Conservation (phyloP, 768 basidiomycete species). For the Pilatotrama ljubarskyi region DNA sequence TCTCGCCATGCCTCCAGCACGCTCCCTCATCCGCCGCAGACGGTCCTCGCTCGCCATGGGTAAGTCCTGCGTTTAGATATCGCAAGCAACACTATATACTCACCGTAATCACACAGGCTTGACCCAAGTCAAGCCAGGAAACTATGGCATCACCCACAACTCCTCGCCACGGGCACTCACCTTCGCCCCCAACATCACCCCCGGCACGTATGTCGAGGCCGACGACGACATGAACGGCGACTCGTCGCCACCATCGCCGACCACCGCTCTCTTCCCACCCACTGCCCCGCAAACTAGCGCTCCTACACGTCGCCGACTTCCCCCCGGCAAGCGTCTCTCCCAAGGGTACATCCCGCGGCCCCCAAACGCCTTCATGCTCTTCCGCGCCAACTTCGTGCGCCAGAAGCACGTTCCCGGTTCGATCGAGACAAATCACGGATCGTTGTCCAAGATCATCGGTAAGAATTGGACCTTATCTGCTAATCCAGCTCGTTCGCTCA, state of each 20-base stretch:
- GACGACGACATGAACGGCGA: constrained; percentile 36
- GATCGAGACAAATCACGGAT: constrained; percentile 51
- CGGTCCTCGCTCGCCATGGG: constrained; percentile 41
- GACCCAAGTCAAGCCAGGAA: constrained; percentile 51
- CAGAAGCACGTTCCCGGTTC: constrained; percentile 52
- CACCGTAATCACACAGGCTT: constrained; percentile 25
- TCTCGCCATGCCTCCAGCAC: constrained; percentile 37
- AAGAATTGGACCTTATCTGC: not conserved
- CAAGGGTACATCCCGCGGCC: constrained; percentile 75
- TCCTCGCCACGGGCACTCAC: constrained; percentile 51
- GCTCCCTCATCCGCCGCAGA: constrained; percentile 37
- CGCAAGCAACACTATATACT: not conserved
- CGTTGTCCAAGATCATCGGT: constrained; percentile 48
- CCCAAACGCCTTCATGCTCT: constrained; percentile 86
- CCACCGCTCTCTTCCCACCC: constrained; percentile 54
- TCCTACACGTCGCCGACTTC: constrained; percentile 47
- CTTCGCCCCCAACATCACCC: constrained; percentile 65
- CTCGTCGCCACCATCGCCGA: constrained; percentile 29
- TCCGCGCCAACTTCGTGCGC: constrained; percentile 61
- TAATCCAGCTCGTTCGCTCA: not conserved
- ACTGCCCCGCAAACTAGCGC: constrained; percentile 43
- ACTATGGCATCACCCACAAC: constrained; percentile 47
- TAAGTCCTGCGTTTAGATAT: constrained; percentile 22
- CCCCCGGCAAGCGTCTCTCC: constrained; percentile 64
- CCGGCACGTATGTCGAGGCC: constrained; percentile 46